A percentile compares a stretch with the other conserved stretches of the same genome.
Conservation (phyloP, 345 rosid genomes). For the Eucalyptus cladocalyx region DNA sequence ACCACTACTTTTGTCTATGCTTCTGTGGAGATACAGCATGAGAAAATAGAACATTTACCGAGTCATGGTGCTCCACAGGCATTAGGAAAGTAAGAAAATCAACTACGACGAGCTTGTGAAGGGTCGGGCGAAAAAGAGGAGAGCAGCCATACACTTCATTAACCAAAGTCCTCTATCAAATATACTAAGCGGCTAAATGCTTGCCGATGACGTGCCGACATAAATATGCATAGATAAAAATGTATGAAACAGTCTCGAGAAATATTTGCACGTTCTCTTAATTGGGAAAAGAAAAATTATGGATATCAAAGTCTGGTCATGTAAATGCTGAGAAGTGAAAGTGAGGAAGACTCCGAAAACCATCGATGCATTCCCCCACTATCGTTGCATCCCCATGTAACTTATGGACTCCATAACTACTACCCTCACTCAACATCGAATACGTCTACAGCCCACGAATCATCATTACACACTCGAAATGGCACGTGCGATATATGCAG, state of each 20-base stretch:
- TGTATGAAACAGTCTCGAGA: background rate
- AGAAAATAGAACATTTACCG: background rate
- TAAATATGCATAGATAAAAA: background rate
- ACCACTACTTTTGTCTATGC: background rate
- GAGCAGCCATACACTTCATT: background rate
- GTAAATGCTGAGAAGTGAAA: background rate
- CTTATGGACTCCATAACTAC: background rate
- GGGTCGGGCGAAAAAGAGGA: background rate
- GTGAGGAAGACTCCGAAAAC: background rate
- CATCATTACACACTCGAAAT: background rate
- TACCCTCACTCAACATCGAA: background rate
- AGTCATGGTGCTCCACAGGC: background rate
- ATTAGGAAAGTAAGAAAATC: background rate
- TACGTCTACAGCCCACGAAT: background rate
- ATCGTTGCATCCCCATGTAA: background rate
- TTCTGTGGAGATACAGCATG: background rate
- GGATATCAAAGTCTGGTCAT: background rate
- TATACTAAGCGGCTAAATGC: background rate
- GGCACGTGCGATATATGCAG: background rate
- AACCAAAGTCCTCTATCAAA: background rate
- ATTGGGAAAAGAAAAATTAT: background rate
- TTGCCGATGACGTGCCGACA: background rate
- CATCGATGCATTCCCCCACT: background rate
- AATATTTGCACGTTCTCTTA: background rate
- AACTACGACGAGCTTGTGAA: background rate